A percentile compares a stretch with the other conserved stretches of the same genome.
phyloP scores from a whole-genome alignment of 2,329 filamentous ascomycete species.

The Phialocephala subalpina region DNA sequence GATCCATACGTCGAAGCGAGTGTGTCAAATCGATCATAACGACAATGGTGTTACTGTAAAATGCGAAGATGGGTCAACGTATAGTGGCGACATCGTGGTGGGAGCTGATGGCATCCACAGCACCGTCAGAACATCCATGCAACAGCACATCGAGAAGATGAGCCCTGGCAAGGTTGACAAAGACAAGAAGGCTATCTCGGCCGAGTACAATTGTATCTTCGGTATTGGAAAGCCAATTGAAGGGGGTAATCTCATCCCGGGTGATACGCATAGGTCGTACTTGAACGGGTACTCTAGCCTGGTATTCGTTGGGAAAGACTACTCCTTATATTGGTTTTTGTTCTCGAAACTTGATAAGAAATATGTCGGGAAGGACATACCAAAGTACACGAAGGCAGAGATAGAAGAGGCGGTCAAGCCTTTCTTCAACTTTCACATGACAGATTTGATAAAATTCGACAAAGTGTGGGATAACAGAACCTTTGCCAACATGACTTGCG shows the following conservation, averaged over 20 bases:
- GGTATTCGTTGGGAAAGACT: constrained; percentile 25
- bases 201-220: constrained; percentile 35
- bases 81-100: constrained; percentile 37
- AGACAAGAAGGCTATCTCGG: constrained; percentile 27
- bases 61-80: constrained; percentile 34
- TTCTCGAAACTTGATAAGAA: constrained; percentile 26
- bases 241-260: constrained; percentile 24
- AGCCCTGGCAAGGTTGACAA: constrained; percentile 20
- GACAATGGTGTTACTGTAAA: constrained; percentile 26
- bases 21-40: constrained; percentile 26
- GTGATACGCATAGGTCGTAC: constrained; percentile 23
- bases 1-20: constrained; percentile 37
- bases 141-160: constrained; percentile 19
- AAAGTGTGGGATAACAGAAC: constrained; percentile 27
- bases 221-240: constrained; percentile 25
- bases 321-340: constrained; percentile 31
- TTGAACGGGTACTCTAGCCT: constrained; percentile 28
- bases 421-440: constrained; percentile 11
- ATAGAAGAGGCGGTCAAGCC: constrained; percentile 20
- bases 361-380: constrained; percentile 28
- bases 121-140: constrained; percentile 32
- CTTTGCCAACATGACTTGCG: constrained; percentile 19
- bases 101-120: constrained; percentile 41
- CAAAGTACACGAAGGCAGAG: constrained; percentile 30
- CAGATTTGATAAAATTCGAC: constrained; percentile 27